These are phyloP conservation scores for Cryptococcus maquisensis DNA, from an alignment of 1,284 basidiomycete genomes.

Conservation along the genomic window DNA sequence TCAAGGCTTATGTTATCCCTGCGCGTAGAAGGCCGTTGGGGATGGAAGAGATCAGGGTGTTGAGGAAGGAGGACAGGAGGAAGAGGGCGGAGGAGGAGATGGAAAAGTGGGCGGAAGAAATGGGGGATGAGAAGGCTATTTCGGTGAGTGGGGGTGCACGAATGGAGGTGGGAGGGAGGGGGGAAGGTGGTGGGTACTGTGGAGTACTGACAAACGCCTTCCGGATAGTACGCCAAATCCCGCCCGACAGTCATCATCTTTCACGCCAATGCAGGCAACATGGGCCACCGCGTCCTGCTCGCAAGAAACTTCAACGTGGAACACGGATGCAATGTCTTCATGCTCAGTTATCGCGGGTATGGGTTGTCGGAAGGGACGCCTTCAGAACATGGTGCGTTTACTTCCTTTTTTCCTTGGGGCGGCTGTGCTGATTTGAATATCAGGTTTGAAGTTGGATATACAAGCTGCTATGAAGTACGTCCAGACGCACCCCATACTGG, in stretches of 20 bases:
- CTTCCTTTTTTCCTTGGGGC: not conserved
- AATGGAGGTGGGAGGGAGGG: no score
- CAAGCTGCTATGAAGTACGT: constrained; percentile 69
- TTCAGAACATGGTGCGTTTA: constrained; percentile 65
- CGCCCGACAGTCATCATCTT: constrained; percentile 84
- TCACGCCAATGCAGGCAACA: constrained; percentile 71
- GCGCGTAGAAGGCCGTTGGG: constrained; percentile 27
- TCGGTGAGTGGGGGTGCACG: constrained; percentile 14
- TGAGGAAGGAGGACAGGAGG: constrained; percentile 22
- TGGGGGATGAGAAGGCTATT: constrained; percentile 30
- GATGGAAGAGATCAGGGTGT: constrained; percentile 19
- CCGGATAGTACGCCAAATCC: constrained; percentile 65
- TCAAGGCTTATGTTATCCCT: constrained; percentile 62
- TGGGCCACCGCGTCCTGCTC: constrained; percentile 78
- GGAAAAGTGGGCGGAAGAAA: constrained; percentile 28
- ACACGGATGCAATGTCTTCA: constrained; percentile 58
- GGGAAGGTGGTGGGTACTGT: no score
- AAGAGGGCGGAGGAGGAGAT: constrained; percentile 21
- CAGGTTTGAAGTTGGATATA: constrained; percentile 74
- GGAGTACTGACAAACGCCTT: no score
- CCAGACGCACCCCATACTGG: constrained; percentile 62
- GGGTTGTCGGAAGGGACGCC: constrained; percentile 76
- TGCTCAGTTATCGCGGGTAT: constrained; percentile 55
- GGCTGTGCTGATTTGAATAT: constrained; percentile 9
- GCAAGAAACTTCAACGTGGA: constrained; percentile 78